Percentiles rank a stretch among this genome's conserved stretches.
Conservation (phyloP, 2,329 filamentous ascomycete genomes). For the Phyllosticta capitalensis region DNA sequence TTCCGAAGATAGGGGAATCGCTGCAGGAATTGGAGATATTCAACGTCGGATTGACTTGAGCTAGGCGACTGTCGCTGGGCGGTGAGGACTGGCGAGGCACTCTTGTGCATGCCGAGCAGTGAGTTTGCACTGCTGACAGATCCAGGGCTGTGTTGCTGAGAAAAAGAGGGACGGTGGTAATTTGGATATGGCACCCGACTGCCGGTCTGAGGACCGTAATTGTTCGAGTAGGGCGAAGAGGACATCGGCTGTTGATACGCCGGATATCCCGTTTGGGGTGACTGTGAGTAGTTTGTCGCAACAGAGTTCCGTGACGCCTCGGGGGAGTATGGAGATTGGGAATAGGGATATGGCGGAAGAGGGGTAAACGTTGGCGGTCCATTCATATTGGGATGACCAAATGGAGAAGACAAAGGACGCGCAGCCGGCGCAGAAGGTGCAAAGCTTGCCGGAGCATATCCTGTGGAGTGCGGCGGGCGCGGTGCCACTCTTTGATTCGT, state of each 20-base stretch:
- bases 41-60: conserved; percentile 3
- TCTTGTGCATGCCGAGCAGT: not conserved
- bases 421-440: not conserved
- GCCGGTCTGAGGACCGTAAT: not conserved
- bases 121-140: not conserved
- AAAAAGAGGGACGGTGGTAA: conserved; percentile 5
- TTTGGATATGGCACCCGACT: conserved; percentile 4
- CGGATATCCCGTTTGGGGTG: not conserved
- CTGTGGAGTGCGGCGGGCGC: not conserved
- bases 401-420: not conserved
- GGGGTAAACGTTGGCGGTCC: not conserved
- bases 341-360: conserved; percentile 6
- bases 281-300: not conserved
- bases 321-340: not conserved
- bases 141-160: not conserved
- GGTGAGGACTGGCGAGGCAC: not conserved
- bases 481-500: not conserved
- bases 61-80: not conserved
- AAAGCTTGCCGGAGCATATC: not conserved
- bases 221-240: not conserved
- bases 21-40: conserved; percentile 34
- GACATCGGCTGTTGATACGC: conserved; percentile 2
- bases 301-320: not conserved
- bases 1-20: conserved; percentile 39
- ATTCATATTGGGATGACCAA: not conserved